These are phyloP conservation scores for Dactylellina sp. DNA, from an alignment of 2,329 filamentous ascomycete genomes.

Conservation along the genomic window DNA sequence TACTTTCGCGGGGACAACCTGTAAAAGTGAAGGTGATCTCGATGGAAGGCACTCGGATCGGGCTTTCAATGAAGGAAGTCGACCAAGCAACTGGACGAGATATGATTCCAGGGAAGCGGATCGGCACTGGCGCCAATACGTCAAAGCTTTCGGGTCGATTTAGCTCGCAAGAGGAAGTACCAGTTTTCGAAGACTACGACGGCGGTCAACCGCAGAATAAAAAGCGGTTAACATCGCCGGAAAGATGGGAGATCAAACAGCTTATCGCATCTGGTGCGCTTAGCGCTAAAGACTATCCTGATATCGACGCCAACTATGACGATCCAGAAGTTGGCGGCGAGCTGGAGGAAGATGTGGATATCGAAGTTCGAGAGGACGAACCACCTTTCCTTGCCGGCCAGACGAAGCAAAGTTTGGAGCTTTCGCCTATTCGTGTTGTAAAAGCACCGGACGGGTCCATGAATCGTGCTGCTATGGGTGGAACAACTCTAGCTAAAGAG, in stretches of 20 bases:
- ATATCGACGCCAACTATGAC: conserved; percentile 93
- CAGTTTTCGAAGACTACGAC: conserved; percentile 73
- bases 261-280: conserved; percentile 94
- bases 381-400: conserved; percentile 95
- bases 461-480: conserved; percentile 95
- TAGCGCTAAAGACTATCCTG: conserved; percentile 92
- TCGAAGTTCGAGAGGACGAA: conserved; percentile 95
- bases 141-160: conserved; percentile 77
- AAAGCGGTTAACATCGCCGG: conserved; percentile 95
- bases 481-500: conserved; percentile 87
- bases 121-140: conserved; percentile 91
- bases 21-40: conserved; percentile 95
- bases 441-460: conserved; percentile 98
- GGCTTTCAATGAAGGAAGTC: conserved; percentile 96
- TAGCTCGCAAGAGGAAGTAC: conserved; percentile 68
- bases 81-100: conserved; percentile 90
- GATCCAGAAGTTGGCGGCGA: conserved; percentile 84
- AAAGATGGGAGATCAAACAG: conserved; percentile 97
- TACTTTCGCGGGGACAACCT: conserved; percentile 81
- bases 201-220: conserved; percentile 73
- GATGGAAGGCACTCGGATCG: conserved; percentile 83
- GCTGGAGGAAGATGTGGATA: conserved; percentile 94
- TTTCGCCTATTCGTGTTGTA: conserved; percentile 94
- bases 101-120: conserved; percentile 78
- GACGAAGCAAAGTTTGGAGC: conserved; percentile 92